Base-by-base conservation (phyloP, 176 grass and related monocot genomes). In the Canna indica region DNA sequence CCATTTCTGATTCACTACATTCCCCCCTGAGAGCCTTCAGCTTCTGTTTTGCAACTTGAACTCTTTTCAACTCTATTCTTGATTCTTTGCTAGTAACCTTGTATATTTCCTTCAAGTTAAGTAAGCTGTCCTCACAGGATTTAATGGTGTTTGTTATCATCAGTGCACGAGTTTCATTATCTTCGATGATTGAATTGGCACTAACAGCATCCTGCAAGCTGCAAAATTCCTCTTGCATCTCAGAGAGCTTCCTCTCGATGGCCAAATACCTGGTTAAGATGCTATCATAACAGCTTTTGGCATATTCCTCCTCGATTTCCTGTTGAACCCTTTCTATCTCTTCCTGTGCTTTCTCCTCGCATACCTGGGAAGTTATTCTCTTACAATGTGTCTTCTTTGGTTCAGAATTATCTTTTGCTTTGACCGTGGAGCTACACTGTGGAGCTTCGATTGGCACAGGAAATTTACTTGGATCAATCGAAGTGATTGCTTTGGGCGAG, bases 261-360 rank as follows among this genome's bases (percentile, higher is more conserved):
- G 87, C 84, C 59, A 88, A 73, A 58, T 90, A 97, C 78, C 85
- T 86, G 10, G 78, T 47, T 54, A 96, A 65, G 11, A 80, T 58
- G 0, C 71, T 89, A 25, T 91, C 81, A 0, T 91, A 96, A 30
- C 85, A 78, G 77, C 85, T 91, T 56, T 91, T 96, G 44, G 91
- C 61, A 73, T 89, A 89, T 76, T 93, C 83, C 73, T 86, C 90
- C 80, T 90, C 80, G 2, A 93, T 99, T 72, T 90, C 78, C 71
- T 93, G 87, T 47, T 99, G 89, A 59, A 92, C 75, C 79, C 68
- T 83, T 38, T 91, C 83, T 17, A 96, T 87, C 79, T 91, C 88
- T 48, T 87, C 86, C 10, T 83, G 77, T 7, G 78, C 94, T 62
- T 73, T 93, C 41, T 93, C 86, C 58, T 92, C 85, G 80, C 62